phyloP scores from a whole-genome alignment of 306 rosid genomes.

The Citrullus colocynthis region DNA sequence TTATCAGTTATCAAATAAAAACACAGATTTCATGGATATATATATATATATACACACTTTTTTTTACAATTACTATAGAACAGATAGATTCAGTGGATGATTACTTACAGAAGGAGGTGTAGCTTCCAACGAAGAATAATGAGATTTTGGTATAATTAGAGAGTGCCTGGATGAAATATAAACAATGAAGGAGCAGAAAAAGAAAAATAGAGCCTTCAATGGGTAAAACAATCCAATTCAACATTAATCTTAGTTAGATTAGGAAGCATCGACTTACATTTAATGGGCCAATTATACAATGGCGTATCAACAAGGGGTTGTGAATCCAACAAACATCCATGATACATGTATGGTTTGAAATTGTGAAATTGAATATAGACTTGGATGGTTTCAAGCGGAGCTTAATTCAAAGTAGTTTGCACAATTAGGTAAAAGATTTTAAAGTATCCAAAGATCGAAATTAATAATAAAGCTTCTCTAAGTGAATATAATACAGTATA shows the following conservation, averaged over 20 bases:
- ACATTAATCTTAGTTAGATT: not conserved
- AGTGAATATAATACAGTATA: not conserved
- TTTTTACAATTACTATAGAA: not conserved
- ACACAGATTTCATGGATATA: not conserved
- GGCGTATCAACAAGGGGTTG: not conserved
- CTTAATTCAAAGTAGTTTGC: not conserved
- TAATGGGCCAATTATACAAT: not conserved
- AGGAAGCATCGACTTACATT: not conserved
- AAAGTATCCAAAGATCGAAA: not conserved
- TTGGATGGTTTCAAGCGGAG: not conserved
- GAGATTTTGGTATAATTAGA: constrained; percentile 85
- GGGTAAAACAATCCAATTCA: not conserved
- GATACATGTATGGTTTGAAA: not conserved
- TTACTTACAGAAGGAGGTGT: constrained; percentile 88
- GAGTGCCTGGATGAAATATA: constrained; percentile 52
- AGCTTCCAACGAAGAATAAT: constrained; percentile 65
- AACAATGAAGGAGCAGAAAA: not conserved
- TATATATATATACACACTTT: too few species aligned
- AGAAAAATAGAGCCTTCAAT: not conserved
- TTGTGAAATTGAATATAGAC: not conserved
- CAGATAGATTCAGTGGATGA: constrained; percentile 1
- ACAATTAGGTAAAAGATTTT: not conserved
- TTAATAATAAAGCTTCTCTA: not conserved
- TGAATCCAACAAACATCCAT: not conserved
- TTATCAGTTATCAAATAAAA: not conserved